phyloP scores from a whole-genome alignment of 2,329 filamentous ascomycete genomes.

The Neoscytalidium dimidiatum region DNA sequence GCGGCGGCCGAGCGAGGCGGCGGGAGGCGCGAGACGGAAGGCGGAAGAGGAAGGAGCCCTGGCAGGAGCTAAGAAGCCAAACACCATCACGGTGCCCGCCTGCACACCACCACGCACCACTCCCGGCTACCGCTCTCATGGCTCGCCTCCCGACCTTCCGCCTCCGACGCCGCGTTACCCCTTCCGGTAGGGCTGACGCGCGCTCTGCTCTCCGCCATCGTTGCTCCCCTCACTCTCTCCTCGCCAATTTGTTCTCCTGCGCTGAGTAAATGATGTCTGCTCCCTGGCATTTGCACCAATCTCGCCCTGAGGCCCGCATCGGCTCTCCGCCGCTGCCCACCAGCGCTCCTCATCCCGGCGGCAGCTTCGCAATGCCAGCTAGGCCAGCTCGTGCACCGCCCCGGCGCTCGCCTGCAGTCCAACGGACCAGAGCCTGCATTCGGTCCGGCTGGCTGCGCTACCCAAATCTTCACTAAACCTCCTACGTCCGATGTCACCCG shows the following conservation, averaged over 20 bases:
- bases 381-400: not conserved
- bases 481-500: conserved; percentile 4
- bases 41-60: not conserved
- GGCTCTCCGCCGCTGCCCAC: not conserved
- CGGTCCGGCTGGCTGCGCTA: conserved; percentile 4
- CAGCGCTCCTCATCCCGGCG: not conserved
- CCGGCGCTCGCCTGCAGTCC: not conserved
- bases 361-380: not conserved
- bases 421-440: not conserved
- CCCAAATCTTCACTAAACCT: not conserved
- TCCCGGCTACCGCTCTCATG: not conserved
- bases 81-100: not conserved
- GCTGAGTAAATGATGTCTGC: too few species aligned
- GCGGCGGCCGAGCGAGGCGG: not conserved
- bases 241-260: too few species aligned
- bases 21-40: not conserved
- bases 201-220: not conserved
- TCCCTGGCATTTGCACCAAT: too few species aligned
- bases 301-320: too few species aligned
- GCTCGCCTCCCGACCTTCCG: not conserved
- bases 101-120: not conserved
- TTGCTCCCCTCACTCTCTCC: not conserved
- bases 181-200: not conserved
- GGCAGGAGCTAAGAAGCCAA: not conserved
- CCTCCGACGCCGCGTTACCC: not conserved